Evolutionary conservation across 176 grass and related monocot species (phyloP).

Genomic region (Thalia dealbata): DNA sequence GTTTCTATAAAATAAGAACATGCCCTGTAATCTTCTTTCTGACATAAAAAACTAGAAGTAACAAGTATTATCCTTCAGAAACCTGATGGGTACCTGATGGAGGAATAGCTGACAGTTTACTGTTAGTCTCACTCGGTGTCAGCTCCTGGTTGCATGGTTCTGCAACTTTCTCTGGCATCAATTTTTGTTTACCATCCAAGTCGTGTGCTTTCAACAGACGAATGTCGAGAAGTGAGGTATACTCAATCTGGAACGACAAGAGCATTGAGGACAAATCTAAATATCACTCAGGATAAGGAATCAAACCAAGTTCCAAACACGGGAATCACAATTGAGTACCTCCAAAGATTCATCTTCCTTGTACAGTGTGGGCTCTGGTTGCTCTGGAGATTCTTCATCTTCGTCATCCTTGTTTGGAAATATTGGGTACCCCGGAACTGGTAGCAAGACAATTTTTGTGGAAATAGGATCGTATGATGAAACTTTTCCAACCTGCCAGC

Average conservation of each 20-base stretch:
- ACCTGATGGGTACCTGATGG: constrained; percentile 22
- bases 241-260: constrained; percentile 55
- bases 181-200: constrained; percentile 18
- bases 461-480: constrained; percentile 60
- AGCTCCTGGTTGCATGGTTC: constrained; percentile 5
- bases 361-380: constrained; percentile 37
- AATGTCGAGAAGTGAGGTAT: constrained; percentile 66
- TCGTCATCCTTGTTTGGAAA: constrained; percentile 8
- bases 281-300: background rate
- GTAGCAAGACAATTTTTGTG: constrained; percentile 50
- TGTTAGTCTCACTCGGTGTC: constrained; percentile 6
- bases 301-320: background rate
- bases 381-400: constrained; percentile 25
- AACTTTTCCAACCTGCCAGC: constrained; percentile 77
- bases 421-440: constrained; percentile 61
- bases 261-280: background rate
- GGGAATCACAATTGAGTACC: constrained; percentile 21
- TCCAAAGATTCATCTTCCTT: constrained; percentile 91
- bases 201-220: constrained; percentile 45
- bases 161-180: constrained; percentile 19
- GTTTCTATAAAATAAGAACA: constrained; percentile 24
- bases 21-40: background rate
- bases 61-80: background rate
- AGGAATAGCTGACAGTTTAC: constrained; percentile 1
- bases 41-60: background rate